Evolutionary conservation across 2,329 filamentous ascomycete species (phyloP), one percentile per base, ranked within the genome.

Genomic region (Trichoderma guizhouense): DNA sequence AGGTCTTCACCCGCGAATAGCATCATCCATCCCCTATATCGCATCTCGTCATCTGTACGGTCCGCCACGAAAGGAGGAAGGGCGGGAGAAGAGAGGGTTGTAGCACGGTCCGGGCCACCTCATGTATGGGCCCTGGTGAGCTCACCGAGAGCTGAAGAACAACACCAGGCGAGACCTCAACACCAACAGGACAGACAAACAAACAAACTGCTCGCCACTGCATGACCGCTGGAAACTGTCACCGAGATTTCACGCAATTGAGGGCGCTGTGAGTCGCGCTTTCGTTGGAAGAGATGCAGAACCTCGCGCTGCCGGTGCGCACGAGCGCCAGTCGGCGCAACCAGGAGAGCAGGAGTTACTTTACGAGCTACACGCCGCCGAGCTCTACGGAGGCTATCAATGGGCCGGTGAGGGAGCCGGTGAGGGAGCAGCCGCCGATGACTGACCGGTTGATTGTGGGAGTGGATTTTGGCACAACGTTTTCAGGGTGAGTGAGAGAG

Each of bases 391-490:
- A 91, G 78, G 88, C 89, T 60, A 89, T 91, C 80, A 87, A 89
- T 78, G 88, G 88, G 4, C 88, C 88, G 15, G 83, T 89, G 32
- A 84, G 88, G 72, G 88, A 90, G 75, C 85, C 86, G 30, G 82
- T 83, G 30, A 81, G 85, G 76, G 87, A 89, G 75, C 83, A 85
- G 71, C 81, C 84, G 34, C 83, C 86, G 12, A 79, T 85, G 61
- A 86, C 83, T 74, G 91, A 93, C 78, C 86, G 90, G 69, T 82
- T 94, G 75, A 92, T 94, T 76, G 91, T 95, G 39, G 93, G 92
- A 8, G 89, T 95, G 8, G 93, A 95, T 79, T 95, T 95, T 82
- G 93, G 93, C 15, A 95, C 93, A n/a, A 95, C 92, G 2, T 95
- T 93, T 78, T 93, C 90, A 57, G 92, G 92, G 89, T 91, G 82